Evolutionary conservation across 352 stramenopile genomes (phyloP), one percentile per base, ranked within the genome.

Genomic region (Phytophthora citrophthora): DNA sequence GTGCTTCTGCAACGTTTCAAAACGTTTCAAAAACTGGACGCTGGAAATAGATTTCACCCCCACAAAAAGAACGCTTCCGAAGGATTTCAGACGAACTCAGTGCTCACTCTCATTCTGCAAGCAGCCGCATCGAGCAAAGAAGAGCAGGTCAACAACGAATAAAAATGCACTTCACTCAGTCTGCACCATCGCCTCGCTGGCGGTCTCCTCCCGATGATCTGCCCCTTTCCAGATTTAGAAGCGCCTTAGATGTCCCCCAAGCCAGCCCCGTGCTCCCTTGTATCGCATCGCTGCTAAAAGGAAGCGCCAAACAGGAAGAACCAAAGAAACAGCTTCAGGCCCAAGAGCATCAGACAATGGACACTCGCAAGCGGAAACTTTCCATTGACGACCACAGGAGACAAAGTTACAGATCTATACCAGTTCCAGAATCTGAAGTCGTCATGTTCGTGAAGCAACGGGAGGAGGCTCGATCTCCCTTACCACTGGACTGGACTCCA

Each of bases 241-340:
- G 29, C 18, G 36, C 18, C 15, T 20, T 38, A 62, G 44, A 41
- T 31, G 27, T 31, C 29, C 13, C 18, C 41, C n/a, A 39, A 3
- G 13, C 29, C 43, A 31, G 36, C 18, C 50, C 51, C 5, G 20
- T 68, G 18, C 16, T 72, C 39, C 64, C 58, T 3, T 36, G 11
- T 15, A 68, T 72, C 31, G 16, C 64, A 11, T 72, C 64, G 31
- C 40, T 72, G 10, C 29, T 72, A 23, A 57, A 39, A 2, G n/a
- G 8, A 39, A 23, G 40, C 26, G 12, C 18, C 26, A 15, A 8
- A 27, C 40, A 6, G 15, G 43, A 9, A 20, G 7, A 43, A 18
- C 23, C 2, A 1, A 20, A 13, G 16, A 52, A 34, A 10, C 29
- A 41, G 9, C 20, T 64, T 2, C 27, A 27, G 11, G 9, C 24